Evolutionary conservation across 2,329 filamentous ascomycete genomes (phyloP).

Genomic region (Pseudogymnoascus sp.): DNA sequence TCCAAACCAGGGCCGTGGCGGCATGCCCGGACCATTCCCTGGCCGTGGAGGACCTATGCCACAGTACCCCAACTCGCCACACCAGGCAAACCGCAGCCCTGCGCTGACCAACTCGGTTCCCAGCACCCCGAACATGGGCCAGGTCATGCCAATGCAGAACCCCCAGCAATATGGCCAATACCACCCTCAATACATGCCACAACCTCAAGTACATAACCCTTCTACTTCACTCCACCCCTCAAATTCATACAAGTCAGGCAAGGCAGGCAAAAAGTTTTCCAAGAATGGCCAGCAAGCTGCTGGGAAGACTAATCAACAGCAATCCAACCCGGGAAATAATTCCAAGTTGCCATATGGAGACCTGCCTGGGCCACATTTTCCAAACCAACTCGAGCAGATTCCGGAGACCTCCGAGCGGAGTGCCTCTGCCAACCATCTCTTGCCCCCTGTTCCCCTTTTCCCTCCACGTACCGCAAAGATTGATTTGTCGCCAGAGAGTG

Average conservation of each 20-base stretch:
- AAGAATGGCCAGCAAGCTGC: slow-evolving; percentile 8
- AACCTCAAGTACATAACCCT: slow-evolving; percentile 46
- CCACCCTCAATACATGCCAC: slow-evolving; percentile 29
- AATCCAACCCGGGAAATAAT: background rate
- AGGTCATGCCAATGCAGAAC: slow-evolving; percentile 55
- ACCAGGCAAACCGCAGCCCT: slow-evolving; percentile 56
- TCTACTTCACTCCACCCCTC: slow-evolving; percentile 25
- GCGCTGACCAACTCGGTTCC: slow-evolving; percentile 58
- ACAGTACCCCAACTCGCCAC: slow-evolving; percentile 56
- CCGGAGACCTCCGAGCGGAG: slow-evolving; percentile 15
- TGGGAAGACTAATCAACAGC: slow-evolving; percentile 5
- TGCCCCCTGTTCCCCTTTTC: slow-evolving; percentile 16
- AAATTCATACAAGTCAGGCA: slow-evolving; percentile 15
- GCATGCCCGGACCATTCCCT: slow-evolving; percentile 38
- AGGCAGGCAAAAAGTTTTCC: background rate
- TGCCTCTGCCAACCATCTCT: slow-evolving; percentile 14
- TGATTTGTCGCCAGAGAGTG: slow-evolving; percentile 61
- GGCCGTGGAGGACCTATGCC: slow-evolving; percentile 39
- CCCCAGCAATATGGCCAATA: slow-evolving; percentile 41
- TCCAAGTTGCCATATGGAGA: background rate
- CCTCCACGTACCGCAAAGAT: slow-evolving; percentile 29
- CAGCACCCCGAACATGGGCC: slow-evolving; percentile 61
- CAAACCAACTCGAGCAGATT: slow-evolving; percentile 5
- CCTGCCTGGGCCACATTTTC: background rate
- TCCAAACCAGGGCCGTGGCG: slow-evolving; percentile 40